Evolutionary conservation across 1,139 yeast species (phyloP), one percentile per base, ranked within the genome.

Genomic region (Magnusiomyces ingens): DNA sequence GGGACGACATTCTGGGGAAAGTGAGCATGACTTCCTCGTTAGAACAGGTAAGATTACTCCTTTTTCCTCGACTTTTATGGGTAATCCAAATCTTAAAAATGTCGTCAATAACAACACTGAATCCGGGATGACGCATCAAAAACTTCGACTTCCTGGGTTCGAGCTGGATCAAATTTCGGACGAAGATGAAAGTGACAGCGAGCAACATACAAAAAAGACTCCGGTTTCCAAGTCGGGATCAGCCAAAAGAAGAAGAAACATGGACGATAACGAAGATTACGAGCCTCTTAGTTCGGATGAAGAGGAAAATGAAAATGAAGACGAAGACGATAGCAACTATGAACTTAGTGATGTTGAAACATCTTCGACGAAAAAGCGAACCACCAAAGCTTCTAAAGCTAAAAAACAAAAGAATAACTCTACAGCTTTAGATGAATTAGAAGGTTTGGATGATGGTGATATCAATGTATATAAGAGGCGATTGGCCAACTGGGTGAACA

Each of bases 21-120:
- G 87, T 0, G 88, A 86, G 62, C 80, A 80, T 55, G 98, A 91
- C 52, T 93, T 71, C 64, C 73, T 93, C 58, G 79, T 93, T 0
- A 75, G 99, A 59, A 91, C 91, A 0, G 99, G 99, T 44, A 84
- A 89, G 66, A 82, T 90, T 55, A 93, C 99, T 0, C 99, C 99
- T 0, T 93, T 93, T 73, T 95, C 97, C 11, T 81, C 81, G 45
- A 74, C 81, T 3, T 87, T 87, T 59, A 67, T 54, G 52, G 52
- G 56, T 6, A 58, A 35, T 8, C 18, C 40, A 19, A 45, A 13
- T 70, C 35, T 22, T 38, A 18, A 42, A 48, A 37, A 44, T 26
- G 19, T 38, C 13, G 19, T 45, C 6, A 18, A 36, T 6, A 15
- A 18, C 2, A 22, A n/a, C 18, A 17, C 46, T 35, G 48, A 54